A percentile compares a stretch with the other conserved stretches of the same genome.
phyloP scores from a whole-genome alignment of 1,284 basidiomycete genomes.

The Sporisorium scitamineum region DNA sequence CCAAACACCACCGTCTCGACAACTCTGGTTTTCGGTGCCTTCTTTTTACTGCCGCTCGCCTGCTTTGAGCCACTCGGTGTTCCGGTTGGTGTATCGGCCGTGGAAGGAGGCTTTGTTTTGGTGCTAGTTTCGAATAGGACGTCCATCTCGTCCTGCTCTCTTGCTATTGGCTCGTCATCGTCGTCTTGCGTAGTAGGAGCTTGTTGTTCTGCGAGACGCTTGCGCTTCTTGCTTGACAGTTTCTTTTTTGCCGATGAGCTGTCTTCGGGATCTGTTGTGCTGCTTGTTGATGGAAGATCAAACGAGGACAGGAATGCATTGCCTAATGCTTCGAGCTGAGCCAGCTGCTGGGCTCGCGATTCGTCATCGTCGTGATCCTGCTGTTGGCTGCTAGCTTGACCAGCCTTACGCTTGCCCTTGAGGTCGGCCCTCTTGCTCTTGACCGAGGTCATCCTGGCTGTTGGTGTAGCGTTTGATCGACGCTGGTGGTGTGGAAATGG shows the following conservation, averaged over 20 bases:
- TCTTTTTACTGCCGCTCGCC: slow-evolving; percentile 14
- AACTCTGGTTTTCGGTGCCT: slow-evolving; percentile 17
- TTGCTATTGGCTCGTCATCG: background rate
- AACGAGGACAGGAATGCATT: slow-evolving; percentile 47
- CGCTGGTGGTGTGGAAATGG: background rate
- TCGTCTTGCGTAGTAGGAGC: background rate
- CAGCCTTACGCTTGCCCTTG: slow-evolving; percentile 19
- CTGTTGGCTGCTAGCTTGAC: background rate
- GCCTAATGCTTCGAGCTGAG: slow-evolving; percentile 45
- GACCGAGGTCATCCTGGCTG: slow-evolving; percentile 11
- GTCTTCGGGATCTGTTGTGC: background rate
- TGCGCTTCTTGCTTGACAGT: slow-evolving; percentile 37
- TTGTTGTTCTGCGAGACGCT: slow-evolving; percentile 28
- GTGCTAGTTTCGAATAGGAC: slow-evolving; percentile 30
- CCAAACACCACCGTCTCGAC: slow-evolving; percentile 49
- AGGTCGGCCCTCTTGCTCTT: background rate
- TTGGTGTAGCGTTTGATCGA: background rate
- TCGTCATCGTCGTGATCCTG: slow-evolving; percentile 7
- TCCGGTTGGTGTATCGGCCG: background rate
- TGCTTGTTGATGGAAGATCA: slow-evolving; percentile 14
- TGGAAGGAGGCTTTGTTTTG: slow-evolving; percentile 1
- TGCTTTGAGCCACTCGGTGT: slow-evolving; percentile 12
- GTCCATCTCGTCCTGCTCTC: slow-evolving; percentile 39
- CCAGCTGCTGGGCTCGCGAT: slow-evolving; percentile 21
- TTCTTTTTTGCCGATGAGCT: slow-evolving; percentile 8